A percentile compares a stretch with the other conserved stretches of the same genome.
Conservation (phyloP, 192 early-diverging fungal species). For the Coemansia sp. region DNA sequence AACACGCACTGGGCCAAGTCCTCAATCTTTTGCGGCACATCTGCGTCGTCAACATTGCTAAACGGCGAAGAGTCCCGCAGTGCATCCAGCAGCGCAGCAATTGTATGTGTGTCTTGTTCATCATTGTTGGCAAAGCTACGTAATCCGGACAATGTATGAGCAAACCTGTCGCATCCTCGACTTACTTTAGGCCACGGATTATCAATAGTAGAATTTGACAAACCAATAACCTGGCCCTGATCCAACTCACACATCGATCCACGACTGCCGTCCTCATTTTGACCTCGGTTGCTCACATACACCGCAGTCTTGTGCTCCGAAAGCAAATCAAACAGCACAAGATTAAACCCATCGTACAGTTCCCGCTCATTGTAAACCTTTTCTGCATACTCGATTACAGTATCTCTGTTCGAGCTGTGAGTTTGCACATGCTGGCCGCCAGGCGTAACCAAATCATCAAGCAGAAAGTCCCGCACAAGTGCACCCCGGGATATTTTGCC, state of each 20-base stretch:
- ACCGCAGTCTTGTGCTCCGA: neutral
- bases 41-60: neutral
- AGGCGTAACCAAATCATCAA: conserved; percentile 5
- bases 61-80: conserved; percentile 24
- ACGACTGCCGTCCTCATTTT: neutral
- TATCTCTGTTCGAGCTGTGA: neutral
- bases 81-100: conserved; percentile 8
- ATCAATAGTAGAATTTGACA: conserved; percentile 40
- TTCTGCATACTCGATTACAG: conserved; percentile 26
- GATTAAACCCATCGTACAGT: conserved; percentile 46
- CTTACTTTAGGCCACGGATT: conserved; percentile 42
- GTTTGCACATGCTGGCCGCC: conserved; percentile 1
- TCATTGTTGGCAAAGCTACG: neutral
- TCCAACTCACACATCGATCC: conserved; percentile 1
- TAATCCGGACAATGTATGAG: neutral
- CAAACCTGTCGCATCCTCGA: conserved; percentile 11
- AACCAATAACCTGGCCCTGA: conserved; percentile 7
- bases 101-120: conserved; percentile 7
- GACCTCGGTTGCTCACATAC: conserved; percentile 4
- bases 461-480: conserved; percentile 41
- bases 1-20: conserved; percentile 38
- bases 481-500: conserved; percentile 41
- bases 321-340: conserved; percentile 38
- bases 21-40: conserved; percentile 12
- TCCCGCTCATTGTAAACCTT: conserved; percentile 22